phyloP scores from a whole-genome alignment of 2,329 filamentous ascomycete genomes.

The Venturia oleaginea region DNA sequence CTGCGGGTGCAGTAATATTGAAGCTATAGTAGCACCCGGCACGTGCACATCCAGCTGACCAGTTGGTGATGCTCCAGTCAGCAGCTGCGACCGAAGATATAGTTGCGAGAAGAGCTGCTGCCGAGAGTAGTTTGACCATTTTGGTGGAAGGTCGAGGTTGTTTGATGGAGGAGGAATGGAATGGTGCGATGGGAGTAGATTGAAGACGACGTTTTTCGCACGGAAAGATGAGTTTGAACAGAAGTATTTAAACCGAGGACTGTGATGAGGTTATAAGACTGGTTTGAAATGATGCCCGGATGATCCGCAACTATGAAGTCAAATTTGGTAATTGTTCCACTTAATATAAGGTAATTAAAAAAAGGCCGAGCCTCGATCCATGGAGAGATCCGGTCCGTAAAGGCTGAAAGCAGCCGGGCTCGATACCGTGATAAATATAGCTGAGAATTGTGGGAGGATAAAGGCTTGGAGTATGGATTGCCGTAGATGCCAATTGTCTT shows the following conservation, averaged over 20 bases:
- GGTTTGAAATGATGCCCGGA: background rate
- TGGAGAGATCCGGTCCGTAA: background rate
- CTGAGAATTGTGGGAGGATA: background rate
- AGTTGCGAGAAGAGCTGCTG: background rate
- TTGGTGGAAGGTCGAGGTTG: background rate
- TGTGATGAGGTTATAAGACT: background rate
- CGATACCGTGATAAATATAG: background rate
- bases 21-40: conserved; percentile 21
- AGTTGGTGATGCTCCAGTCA: conserved; percentile 10
- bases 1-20: conserved; percentile 19
- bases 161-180: background rate
- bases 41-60: conserved; percentile 18
- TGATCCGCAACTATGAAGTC: background rate
- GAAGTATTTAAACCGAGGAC: background rate
- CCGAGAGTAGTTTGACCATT: background rate
- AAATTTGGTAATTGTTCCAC: background rate
- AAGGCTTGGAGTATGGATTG: background rate
- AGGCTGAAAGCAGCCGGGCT: background rate
- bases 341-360: background rate
- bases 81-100: background rate
- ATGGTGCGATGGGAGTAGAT: background rate
- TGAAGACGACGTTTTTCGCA: background rate
- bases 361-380: background rate
- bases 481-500: background rate
- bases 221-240: too few species aligned